These are phyloP conservation scores for Margaritispora aquatica DNA, from an alignment of 495 filamentous ascomycete genomes.

Conservation along the genomic window DNA sequence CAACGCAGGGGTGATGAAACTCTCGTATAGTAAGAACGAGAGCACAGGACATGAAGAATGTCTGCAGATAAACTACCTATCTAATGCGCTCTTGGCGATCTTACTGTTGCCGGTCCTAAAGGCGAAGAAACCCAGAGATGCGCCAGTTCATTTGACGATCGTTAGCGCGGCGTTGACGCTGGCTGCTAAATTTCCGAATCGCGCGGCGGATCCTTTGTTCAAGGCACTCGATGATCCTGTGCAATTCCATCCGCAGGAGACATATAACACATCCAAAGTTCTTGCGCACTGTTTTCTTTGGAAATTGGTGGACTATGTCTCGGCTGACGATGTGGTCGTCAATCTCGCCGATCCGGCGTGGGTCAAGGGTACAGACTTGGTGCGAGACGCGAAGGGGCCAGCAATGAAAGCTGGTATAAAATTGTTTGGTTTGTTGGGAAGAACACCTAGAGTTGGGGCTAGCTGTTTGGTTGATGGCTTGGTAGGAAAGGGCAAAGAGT, in stretches of 20 bases:
- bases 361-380: conserved; percentile 35
- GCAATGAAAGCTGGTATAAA: conserved; percentile 12
- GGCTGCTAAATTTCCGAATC: conserved; percentile 29
- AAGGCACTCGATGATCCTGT: conserved; percentile 36
- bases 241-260: conserved; percentile 28
- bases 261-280: conserved; percentile 37
- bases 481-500: conserved; percentile 35
- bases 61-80: conserved; percentile 44
- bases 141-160: conserved; percentile 35
- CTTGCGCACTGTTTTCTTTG: conserved; percentile 36
- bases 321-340: conserved; percentile 37
- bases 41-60: conserved; percentile 41
- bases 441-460: conserved; percentile 29
- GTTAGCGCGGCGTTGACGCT: conserved; percentile 32
- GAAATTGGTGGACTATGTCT: conserved; percentile 36
- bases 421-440: conserved; percentile 24
- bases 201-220: conserved; percentile 31
- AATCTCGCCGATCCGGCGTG: conserved; percentile 43
- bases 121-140: conserved; percentile 20
- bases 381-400: conserved; percentile 24
- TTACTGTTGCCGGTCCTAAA: conserved; percentile 44
- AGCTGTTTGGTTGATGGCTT: conserved; percentile 36
- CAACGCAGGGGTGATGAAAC: conserved; percentile 43
- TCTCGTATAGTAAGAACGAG: conserved; percentile 24
- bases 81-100: conserved; percentile 40